Conservation (phyloP, 257 asterid species). For the Nicotiana paniculata region DNA sequence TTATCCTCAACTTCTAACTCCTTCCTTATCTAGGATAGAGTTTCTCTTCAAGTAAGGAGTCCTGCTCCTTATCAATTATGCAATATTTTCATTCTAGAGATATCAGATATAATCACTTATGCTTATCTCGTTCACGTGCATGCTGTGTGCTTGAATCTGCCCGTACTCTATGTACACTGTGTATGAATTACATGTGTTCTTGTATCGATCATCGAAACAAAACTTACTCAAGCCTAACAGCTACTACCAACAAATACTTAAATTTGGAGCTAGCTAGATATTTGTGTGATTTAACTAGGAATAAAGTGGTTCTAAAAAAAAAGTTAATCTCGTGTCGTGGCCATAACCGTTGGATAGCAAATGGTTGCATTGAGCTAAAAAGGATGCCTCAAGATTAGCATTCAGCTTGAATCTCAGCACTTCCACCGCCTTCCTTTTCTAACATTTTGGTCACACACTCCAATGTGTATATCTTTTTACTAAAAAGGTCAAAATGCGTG, state of each 20-base stretch:
- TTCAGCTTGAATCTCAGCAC: conserved; percentile 14
- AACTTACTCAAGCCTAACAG: too few relatives aligned
- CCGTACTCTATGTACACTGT: too few relatives aligned
- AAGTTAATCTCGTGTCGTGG: conserved; percentile 27
- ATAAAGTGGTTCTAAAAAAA: not conserved
- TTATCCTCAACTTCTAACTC: too few relatives aligned
- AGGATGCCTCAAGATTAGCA: conserved; percentile 23
- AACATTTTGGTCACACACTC: conserved; percentile 15
- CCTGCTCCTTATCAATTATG: too few relatives aligned
- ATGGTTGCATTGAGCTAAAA: conserved; percentile 15
- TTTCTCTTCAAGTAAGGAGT: too few relatives aligned
- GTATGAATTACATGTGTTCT: too few relatives aligned
- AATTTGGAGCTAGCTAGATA: not conserved
- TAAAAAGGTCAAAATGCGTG: not conserved
- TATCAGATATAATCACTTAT: too few relatives aligned
- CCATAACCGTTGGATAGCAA: conserved; percentile 22
- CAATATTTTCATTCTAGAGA: too few relatives aligned
- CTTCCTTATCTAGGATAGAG: too few relatives aligned
- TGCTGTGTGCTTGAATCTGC: too few relatives aligned
- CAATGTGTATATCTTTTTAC: conserved; percentile 10
- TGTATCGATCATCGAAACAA: too few relatives aligned
- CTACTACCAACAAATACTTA: not conserved
- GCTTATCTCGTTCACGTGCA: too few relatives aligned
- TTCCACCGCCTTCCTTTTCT: conserved; percentile 37
- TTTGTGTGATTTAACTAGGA: not conserved